Base-by-base conservation (phyloP, 306 rosid species). In the Sicyos baderoa region DNA sequence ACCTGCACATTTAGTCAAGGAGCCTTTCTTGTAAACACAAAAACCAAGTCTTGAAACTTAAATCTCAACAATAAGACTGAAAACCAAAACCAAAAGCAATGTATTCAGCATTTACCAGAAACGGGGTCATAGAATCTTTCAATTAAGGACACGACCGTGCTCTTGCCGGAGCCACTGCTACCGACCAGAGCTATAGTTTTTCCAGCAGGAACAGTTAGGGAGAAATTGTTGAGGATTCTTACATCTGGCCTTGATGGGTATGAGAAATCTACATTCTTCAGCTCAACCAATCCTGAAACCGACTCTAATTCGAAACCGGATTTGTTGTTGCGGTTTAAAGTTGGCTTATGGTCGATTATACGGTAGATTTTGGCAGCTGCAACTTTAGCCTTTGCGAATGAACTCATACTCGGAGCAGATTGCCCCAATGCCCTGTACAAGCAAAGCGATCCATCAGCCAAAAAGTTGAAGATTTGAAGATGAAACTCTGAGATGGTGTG, bases 121-220 rank as follows among this genome's bases (percentile, higher is more conserved):
- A 80, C 78, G 50, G 98, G 98, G 53, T 93, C 98, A 59, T 93
- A 93, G 79, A 93, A 93, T 77, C 98, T 85, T 76, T 93, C 98
- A 70, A 93, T 89, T 76, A 93, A 97, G 53, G 98, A 88, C 35
- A 93, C 97, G 59, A 93, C 90, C 18, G 98, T 93, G 88, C 96
- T 92, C 85, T 92, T 92, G 54, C 98, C 98, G 9, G 98, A 92
- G 79, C 98, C 98, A 27, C 98, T 92, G 81, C 98, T 92, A 47
- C 98, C 98, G 8, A 92, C 98, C 77, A 92, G 79, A 73, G 98
- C 98, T 56, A 89, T 93, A 60, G 98, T 93, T 80, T 93, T 93
- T 45, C 97, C 98, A 0, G 98, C 96, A 14, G 98, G 96, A 73
- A 93, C 98, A 69, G 67, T 80, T 55, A 93, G 76, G 12, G 84